These are phyloP conservation scores for Phytopythium kandeliae DNA, from an alignment of 352 stramenopile genomes.

Conservation along the genomic window DNA sequence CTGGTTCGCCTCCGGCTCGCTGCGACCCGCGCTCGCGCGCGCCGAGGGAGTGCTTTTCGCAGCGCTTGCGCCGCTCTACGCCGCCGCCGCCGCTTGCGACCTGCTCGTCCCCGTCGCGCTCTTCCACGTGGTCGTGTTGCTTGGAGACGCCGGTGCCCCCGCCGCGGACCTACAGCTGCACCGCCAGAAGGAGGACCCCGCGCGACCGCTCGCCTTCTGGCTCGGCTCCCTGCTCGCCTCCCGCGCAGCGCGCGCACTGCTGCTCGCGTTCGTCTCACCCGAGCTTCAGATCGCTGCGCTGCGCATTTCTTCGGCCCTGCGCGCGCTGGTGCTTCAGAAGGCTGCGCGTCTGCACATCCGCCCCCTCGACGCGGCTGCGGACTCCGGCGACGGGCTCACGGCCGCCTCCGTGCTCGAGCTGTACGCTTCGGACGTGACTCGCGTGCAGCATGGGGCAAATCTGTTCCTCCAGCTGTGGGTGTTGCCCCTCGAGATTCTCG, in stretches of 20 bases:
- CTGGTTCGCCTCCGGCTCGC: constrained; percentile 52
- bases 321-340: constrained; percentile 76
- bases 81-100: constrained; percentile 39
- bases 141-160: constrained; percentile 23
- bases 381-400: constrained; percentile 15
- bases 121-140: constrained; percentile 43
- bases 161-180: constrained; percentile 9
- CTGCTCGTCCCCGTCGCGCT: constrained; percentile 61
- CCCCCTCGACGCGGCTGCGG: constrained; percentile 13
- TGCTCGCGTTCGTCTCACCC: constrained; percentile 52
- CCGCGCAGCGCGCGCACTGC: constrained; percentile 52
- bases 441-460: constrained; percentile 48
- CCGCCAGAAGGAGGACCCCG: not conserved
- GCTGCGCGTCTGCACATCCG: constrained; percentile 33
- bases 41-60: constrained; percentile 43
- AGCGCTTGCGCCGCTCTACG: constrained; percentile 35
- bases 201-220: constrained; percentile 41
- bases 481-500: constrained; percentile 38
- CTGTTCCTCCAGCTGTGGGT: constrained; percentile 77
- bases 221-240: constrained; percentile 52
- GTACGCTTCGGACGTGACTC: constrained; percentile 56
- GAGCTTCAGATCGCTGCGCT: constrained; percentile 63
- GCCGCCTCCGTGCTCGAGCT: constrained; percentile 28
- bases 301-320: constrained; percentile 55
- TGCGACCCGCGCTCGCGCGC: constrained; percentile 44